phyloP scores from a whole-genome alignment of 2,329 filamentous ascomycete species.

The Diaporthe citrichinensis region DNA sequence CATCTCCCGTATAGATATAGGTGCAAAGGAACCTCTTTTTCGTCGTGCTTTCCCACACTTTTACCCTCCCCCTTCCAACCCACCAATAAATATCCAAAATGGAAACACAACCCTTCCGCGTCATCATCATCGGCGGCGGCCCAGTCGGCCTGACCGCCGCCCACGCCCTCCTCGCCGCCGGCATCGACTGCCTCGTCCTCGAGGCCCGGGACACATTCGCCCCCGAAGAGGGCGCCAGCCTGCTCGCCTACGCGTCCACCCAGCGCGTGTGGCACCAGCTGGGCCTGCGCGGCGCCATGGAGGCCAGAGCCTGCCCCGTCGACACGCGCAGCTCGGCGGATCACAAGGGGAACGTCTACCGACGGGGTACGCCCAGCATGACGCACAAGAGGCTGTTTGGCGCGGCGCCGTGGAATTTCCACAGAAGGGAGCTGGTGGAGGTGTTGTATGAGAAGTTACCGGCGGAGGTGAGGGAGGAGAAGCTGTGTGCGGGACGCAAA shows the following conservation, averaged over 20 bases:
- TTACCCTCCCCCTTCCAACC: background rate
- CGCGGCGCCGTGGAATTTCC: slow-evolving; percentile 25
- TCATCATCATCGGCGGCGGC: slow-evolving; percentile 51
- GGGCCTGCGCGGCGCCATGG: background rate
- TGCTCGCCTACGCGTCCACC: slow-evolving; percentile 24
- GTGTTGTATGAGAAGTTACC: slow-evolving; percentile 5
- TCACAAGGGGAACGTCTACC: background rate
- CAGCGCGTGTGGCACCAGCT: slow-evolving; percentile 32
- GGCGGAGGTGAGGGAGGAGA: background rate
- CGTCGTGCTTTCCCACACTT: background rate
- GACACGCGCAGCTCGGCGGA: slow-evolving; percentile 11
- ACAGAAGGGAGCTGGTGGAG: slow-evolving; percentile 22
- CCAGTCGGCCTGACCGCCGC: slow-evolving; percentile 49
- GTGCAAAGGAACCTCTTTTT: background rate
- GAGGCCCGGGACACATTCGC: slow-evolving; percentile 45
- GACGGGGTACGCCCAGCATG: background rate
- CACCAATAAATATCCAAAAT: background rate
- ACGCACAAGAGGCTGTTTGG: slow-evolving; percentile 6
- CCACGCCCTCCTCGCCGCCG: slow-evolving; percentile 48
- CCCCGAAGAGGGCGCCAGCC: slow-evolving; percentile 29
- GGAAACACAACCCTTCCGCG: slow-evolving; percentile 35
- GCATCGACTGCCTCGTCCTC: slow-evolving; percentile 56
- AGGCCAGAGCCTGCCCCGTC: slow-evolving; percentile 2
- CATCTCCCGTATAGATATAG: background rate
- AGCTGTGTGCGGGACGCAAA: background rate